These are phyloP conservation scores for Penicillium verhagenii DNA, from an alignment of 495 filamentous ascomycete species.

Conservation along the genomic window DNA sequence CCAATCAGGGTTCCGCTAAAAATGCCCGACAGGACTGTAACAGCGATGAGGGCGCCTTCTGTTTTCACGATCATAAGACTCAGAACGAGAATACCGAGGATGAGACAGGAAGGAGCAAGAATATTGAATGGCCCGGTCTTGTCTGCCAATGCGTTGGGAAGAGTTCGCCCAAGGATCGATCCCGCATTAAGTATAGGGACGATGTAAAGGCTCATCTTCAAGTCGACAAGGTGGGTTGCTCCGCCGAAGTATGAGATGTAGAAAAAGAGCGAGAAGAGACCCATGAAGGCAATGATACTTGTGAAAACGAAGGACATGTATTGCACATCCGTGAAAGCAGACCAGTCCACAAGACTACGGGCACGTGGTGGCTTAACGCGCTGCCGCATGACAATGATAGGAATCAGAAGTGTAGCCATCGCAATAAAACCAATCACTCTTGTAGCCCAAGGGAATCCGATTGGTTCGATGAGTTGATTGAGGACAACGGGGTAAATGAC, in stretches of 20 bases:
- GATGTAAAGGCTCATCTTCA: slow-evolving; percentile 34
- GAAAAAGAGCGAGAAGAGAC: slow-evolving; percentile 33
- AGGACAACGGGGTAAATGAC: slow-evolving; percentile 55
- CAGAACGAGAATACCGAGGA: slow-evolving; percentile 30
- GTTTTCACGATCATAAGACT: slow-evolving; percentile 29
- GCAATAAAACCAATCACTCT: slow-evolving; percentile 50
- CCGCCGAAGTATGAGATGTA: slow-evolving; percentile 26
- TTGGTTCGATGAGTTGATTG: slow-evolving; percentile 36
- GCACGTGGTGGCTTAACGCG: slow-evolving; percentile 26
- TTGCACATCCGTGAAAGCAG: slow-evolving; percentile 31
- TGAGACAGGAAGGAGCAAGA: slow-evolving; percentile 24
- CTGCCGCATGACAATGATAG: slow-evolving; percentile 36
- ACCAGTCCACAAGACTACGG: slow-evolving; percentile 25
- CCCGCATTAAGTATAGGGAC: slow-evolving; percentile 43
- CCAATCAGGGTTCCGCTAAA: slow-evolving; percentile 32
- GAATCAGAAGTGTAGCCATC: slow-evolving; percentile 42
- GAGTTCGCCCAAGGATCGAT: slow-evolving; percentile 38
- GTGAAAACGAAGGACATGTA: slow-evolving; percentile 32
- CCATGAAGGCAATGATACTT: slow-evolving; percentile 26
- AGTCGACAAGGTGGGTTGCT: slow-evolving; percentile 2
- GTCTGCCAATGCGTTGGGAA: slow-evolving; percentile 38
- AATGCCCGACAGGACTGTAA: slow-evolving; percentile 17
- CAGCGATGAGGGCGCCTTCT: slow-evolving; percentile 33
- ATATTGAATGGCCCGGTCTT: slow-evolving; percentile 36
- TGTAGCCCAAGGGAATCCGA: slow-evolving; percentile 54